Base-by-base conservation (phyloP, 2,329 filamentous ascomycete genomes). In the Leptographium wingfieldii region DNA sequence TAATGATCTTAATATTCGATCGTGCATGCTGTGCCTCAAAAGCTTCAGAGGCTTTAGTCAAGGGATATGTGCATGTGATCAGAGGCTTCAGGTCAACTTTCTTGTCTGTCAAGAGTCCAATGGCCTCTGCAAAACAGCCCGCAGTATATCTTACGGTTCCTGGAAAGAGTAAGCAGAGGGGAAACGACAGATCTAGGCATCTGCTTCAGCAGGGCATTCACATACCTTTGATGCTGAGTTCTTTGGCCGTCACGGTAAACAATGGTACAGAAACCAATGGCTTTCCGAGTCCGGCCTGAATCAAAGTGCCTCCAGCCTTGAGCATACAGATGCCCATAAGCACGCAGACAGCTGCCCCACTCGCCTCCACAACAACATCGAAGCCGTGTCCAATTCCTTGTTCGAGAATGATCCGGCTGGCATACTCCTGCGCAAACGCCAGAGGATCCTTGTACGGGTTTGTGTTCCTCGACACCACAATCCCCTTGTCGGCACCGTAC, bases 111-210 rank as follows among this genome's bases (percentile, higher is more conserved):
- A 68, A 56, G 0, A 68, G 64, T 40, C 58, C 59, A 48, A 68
- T 67, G 10, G 66, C 66, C 22, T 68, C 66, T 1, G 54, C 61
- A 35, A 67, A 68, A 59, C 67, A 68, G 19, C 66, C 66, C 16
- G 66, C 63, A 2, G 66, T 68, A 51, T 67, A 68, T 6, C 67
- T 60, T 1, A 68, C 66, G 19, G 66, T 68, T 5, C 66, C 66
- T 65, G 22, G 49, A 64, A n/a, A 22, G 1, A 19, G 27, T 54
- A 5, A 55, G 27, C n/a, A 48, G n/a, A 40, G 27, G 25, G 52
- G 4, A 48, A 7, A 19, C 6, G 14, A 40, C 22, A 14, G 2
- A 52, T 3, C 16, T 6, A 14, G 11, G 25, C 25, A 29, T 12
- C 14, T 35, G 11, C 33, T 35, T 6, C 33, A 31, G 14, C 11